These are phyloP conservation scores for Aschersonia sp. DNA, from an alignment of 2,329 filamentous ascomycete species.

Conservation along the genomic window DNA sequence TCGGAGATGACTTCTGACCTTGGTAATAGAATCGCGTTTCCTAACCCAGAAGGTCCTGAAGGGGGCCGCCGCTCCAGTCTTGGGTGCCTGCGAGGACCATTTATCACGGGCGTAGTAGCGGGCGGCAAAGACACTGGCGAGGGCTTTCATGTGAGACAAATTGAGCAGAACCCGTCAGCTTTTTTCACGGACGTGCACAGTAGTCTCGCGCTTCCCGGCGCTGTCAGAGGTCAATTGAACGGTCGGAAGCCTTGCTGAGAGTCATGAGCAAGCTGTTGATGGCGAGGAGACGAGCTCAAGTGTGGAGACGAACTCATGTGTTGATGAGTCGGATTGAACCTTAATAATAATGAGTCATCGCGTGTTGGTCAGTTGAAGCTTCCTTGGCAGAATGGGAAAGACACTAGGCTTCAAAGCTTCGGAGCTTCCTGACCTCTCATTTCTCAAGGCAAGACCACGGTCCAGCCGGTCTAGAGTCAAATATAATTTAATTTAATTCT, in stretches of 20 bases:
- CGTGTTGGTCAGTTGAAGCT: too few species aligned
- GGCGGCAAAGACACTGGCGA: conserved; percentile 16
- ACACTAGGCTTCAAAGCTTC: too few species aligned
- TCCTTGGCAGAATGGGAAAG: too few species aligned
- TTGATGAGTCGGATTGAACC: too few species aligned
- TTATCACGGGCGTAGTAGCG: conserved; percentile 16
- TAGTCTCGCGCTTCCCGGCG: conserved; percentile 30
- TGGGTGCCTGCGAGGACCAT: conserved; percentile 25
- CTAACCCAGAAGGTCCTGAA: conserved; percentile 26
- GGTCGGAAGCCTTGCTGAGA: conserved; percentile 1
- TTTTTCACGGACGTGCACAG: conserved; percentile 43
- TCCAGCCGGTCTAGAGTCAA: too few species aligned
- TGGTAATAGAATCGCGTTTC: conserved; percentile 25
- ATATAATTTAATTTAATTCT: too few species aligned
- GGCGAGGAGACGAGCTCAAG: too few species aligned
- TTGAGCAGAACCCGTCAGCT: conserved; percentile 30
- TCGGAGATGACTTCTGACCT: neutral
- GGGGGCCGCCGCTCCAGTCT: conserved; percentile 20
- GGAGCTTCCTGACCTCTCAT: too few species aligned
- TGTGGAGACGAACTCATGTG: too few species aligned
- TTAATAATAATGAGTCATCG: too few species aligned
- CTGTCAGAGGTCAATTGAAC: conserved; percentile 33
- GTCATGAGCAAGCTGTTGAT: neutral
- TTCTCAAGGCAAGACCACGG: too few species aligned
- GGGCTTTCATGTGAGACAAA: conserved; percentile 33